Evolutionary conservation across 176 grass and related monocot species (phyloP), one percentile per base, ranked within the genome.

Genomic region (Otatea glauca): DNA sequence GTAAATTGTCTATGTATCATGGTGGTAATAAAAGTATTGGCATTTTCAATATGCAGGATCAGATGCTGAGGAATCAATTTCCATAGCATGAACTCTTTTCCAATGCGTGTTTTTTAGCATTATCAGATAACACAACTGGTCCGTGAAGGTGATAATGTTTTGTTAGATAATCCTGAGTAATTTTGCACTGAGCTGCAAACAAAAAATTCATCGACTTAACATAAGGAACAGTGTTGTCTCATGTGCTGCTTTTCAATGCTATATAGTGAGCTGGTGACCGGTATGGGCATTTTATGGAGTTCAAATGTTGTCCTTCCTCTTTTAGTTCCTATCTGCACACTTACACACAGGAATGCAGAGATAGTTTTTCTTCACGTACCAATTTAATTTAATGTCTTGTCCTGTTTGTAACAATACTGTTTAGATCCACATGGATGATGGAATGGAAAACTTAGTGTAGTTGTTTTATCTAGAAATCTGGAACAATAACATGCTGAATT

Each of bases 11-110:
- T 5, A 34, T 83, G 45, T 18, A 48, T 41, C 68, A 14, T 79
- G 45, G 35, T 55, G 1, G 21, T 65, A 60, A 60, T 48, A 56
- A 58, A 56, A 81, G 1, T 4, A 17, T 68, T 74, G 61, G 0
- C 29, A 39, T 89, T 84, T 68, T 84, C 41, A 17, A 75, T 69
- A 12, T 80, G 76, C 82, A 89, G 82, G 87, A 80, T n/a, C 76
- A 18, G 32, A 81, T 80, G 82, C 1, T 0, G 69, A 45, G 45
- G 51, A 89, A 69, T 13, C 70, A 7, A 0, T 89, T 68, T 23
- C 82, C 10, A 74, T 89, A 75, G 16, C 76, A 27, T 81, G 70
- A 89, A 75, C 70, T 75, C 41, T 50, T 44, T 39, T 74, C 11
- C 15, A 41, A 51, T 59, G 3, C 48, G 9, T 24, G 5, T 6